phyloP scores from a whole-genome alignment of 169 alveolate genomes.

The Cryptosporidium canis region DNA sequence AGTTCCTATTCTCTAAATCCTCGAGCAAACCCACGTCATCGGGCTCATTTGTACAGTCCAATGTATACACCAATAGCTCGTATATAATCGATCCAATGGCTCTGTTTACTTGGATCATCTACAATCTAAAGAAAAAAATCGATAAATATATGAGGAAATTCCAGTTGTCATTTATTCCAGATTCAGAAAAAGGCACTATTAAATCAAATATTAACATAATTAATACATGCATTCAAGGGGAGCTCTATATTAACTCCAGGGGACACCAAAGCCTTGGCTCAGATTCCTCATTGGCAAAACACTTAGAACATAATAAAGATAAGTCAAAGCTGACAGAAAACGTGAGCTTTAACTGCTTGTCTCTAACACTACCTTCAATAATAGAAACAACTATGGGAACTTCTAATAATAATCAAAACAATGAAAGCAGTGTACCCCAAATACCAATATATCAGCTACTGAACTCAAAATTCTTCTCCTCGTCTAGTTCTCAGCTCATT shows the following conservation, averaged over 20 bases:
- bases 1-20: conserved; percentile 11
- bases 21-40: not conserved
- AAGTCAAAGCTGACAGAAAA: not conserved
- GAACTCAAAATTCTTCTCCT: conserved; percentile 9
- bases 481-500: conserved; percentile 50
- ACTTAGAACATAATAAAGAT: not conserved
- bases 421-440: conserved; percentile 3
- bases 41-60: not conserved
- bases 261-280: too few species aligned
- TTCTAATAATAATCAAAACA: not conserved
- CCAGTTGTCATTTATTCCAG: conserved; percentile 9
- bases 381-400: conserved; percentile 17
- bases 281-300: too few species aligned
- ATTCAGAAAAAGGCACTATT: not conserved
- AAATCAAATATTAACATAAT: not conserved
- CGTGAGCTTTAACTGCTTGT: conserved; percentile 3
- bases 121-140: conserved; percentile 12
- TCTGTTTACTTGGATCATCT: conserved; percentile 56
- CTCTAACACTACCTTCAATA: conserved; percentile 34
- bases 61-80: not conserved
- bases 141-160: conserved; percentile 9
- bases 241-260: not conserved
- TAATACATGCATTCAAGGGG: conserved; percentile 36
- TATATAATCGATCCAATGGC: conserved; percentile 61
- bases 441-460: conserved; percentile 59